Conservation (phyloP, 2,329 filamentous ascomycete genomes). For the Myriangium duriaei region DNA sequence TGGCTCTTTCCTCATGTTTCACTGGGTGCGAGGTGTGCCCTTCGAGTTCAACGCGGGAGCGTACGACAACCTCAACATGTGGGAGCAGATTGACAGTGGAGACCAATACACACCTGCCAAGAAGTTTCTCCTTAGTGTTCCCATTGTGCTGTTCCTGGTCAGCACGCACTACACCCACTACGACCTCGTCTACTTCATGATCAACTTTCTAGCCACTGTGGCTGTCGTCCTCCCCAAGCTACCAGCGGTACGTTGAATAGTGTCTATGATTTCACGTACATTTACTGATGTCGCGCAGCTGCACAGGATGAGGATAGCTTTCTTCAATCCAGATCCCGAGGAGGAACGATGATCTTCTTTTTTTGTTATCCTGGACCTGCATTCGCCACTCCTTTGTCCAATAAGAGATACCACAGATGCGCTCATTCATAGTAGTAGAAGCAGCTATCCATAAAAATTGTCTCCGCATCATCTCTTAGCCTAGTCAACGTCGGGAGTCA, state of each 20-base stretch:
- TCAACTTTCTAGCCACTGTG: constrained; percentile 89
- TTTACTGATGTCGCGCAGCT: constrained; percentile 18
- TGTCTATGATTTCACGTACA: background rate
- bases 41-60: constrained; percentile 98
- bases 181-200: constrained; percentile 89
- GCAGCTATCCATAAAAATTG: background rate
- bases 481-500: background rate
- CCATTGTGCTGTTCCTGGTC: constrained; percentile 84
- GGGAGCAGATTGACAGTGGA: constrained; percentile 99
- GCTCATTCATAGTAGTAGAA: constrained; percentile 4
- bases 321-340: constrained; percentile 23
- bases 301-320: constrained; percentile 25
- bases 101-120: constrained; percentile 98
- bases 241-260: constrained; percentile 62
- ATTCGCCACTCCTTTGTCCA: constrained; percentile 2
- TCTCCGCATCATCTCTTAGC: constrained; percentile 3
- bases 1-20: constrained; percentile 98
- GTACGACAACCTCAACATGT: constrained; percentile 99
- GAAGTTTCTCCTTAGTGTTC: constrained; percentile 92
- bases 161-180: constrained; percentile 99
- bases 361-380: background rate
- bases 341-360: constrained; percentile 14
- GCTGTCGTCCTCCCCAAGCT: constrained; percentile 93
- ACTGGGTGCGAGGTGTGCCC: constrained; percentile 92
- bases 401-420: constrained; percentile 8